phyloP scores from a whole-genome alignment of 2,329 filamentous ascomycete genomes.

The Ustulina deusta region DNA sequence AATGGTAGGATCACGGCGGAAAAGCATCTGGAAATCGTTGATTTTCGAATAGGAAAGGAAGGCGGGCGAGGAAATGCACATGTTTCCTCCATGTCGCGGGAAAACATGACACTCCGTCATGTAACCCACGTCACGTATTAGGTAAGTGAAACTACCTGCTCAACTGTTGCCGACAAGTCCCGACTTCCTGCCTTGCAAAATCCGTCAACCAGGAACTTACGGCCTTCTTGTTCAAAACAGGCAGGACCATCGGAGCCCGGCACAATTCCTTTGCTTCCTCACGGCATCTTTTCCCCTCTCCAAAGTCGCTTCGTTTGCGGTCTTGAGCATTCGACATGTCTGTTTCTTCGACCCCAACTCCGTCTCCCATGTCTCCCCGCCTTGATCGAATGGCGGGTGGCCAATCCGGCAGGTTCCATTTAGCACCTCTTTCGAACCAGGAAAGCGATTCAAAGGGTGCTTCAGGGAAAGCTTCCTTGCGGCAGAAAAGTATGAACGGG shows the following conservation, averaged over 20 bases:
- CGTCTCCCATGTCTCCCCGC: conserved; percentile 21
- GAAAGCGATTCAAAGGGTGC: neutral
- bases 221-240: neutral
- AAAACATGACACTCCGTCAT: neutral
- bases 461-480: neutral
- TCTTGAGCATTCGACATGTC: conserved; percentile 14
- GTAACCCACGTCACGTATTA: neutral
- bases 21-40: neutral
- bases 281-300: neutral
- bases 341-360: conserved; percentile 25
- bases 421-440: neutral
- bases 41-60: neutral
- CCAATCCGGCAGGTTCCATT: conserved; percentile 13
- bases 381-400: conserved; percentile 16
- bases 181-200: neutral
- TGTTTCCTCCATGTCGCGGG: neutral
- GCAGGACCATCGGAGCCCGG: neutral
- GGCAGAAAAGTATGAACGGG: neutral
- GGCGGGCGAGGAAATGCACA: neutral
- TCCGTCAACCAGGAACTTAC: conserved; percentile 10
- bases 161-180: neutral
- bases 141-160: neutral
- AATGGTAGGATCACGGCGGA: neutral
- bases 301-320: neutral
- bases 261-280: neutral